Evolutionary conservation across 2,329 filamentous ascomycete genomes (phyloP).

Genomic region (Cladosporium sp.): DNA sequence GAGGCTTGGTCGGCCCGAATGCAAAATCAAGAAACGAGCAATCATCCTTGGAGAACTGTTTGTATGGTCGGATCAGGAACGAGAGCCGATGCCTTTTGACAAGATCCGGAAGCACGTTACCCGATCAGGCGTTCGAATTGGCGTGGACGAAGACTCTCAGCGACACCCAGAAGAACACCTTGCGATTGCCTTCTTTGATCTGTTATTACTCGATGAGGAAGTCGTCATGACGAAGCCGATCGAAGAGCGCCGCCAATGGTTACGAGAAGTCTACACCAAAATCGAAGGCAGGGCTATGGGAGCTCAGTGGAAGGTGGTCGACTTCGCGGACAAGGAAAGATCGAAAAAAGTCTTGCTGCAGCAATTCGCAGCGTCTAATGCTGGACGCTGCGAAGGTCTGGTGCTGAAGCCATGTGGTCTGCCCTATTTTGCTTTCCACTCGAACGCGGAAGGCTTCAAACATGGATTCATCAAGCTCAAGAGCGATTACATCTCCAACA

Average conservation of each 20-base stretch:
- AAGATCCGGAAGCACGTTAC: conserved; percentile 79
- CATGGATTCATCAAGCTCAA: conserved; percentile 73
- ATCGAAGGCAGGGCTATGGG: conserved; percentile 67
- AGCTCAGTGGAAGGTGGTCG: conserved; percentile 66
- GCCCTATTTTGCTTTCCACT: conserved; percentile 64
- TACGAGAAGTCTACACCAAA: conserved; percentile 58
- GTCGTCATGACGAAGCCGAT: conserved; percentile 56
- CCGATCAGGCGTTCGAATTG: conserved; percentile 70
- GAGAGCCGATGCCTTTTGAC: conserved; percentile 72
- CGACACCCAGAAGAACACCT: conserved; percentile 58
- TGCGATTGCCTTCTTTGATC: conserved; percentile 64
- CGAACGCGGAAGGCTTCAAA: conserved; percentile 25
- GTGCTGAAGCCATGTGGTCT: conserved; percentile 71
- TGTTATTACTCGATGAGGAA: conserved; percentile 59
- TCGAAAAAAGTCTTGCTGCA: conserved; percentile 60
- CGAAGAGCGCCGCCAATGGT: conserved; percentile 60
- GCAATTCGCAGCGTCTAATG: conserved; percentile 68
- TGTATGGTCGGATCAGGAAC: conserved; percentile 69
- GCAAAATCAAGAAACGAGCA: conserved; percentile 64
- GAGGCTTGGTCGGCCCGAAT: conserved; percentile 59
- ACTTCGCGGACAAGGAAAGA: conserved; percentile 57
- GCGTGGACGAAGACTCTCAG: conserved; percentile 68
- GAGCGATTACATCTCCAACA: conserved; percentile 76
- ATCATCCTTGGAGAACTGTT: conserved; percentile 84
- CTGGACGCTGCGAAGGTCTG: conserved; percentile 71